Evolutionary conservation across 305 asterid species (phyloP).

Genomic region (Solanum hybrid): DNA sequence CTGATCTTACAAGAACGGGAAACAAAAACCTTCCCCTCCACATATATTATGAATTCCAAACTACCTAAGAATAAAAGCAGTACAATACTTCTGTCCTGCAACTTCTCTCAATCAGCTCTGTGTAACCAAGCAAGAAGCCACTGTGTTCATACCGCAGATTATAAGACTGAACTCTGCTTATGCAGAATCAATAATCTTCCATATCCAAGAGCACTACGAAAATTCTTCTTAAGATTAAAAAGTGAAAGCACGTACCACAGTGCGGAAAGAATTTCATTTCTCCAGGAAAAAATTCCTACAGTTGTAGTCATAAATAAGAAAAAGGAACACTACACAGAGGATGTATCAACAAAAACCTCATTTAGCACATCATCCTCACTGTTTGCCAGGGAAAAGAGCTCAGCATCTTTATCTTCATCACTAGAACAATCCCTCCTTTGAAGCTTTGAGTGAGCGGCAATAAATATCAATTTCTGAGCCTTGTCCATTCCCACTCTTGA

Average conservation of each 20-base stretch:
- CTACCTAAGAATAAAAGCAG: conserved; percentile 8
- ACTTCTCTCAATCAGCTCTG: conserved; percentile 18
- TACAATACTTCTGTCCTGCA: conserved; percentile 26
- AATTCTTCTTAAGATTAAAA: conserved; percentile 17
- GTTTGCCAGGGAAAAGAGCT: conserved; percentile 62
- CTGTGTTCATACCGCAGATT: neutral
- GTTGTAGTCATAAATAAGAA: conserved; percentile 11
- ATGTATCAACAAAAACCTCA: conserved; percentile 85
- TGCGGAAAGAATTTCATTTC: conserved; percentile 22
- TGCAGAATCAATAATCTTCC: conserved; percentile 4
- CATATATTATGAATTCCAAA: conserved; percentile 14
- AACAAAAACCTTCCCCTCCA: conserved; percentile 17
- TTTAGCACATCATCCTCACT: conserved; percentile 97
- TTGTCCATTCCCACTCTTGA: conserved; percentile 70
- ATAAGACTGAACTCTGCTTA: neutral
- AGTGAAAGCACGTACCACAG: neutral
- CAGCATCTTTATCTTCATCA: conserved; percentile 70
- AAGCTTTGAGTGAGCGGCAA: conserved; percentile 72
- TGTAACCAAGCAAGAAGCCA: conserved; percentile 22
- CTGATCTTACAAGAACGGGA: conserved; percentile 10
- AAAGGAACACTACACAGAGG: conserved; percentile 63
- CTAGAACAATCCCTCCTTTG: conserved; percentile 41
- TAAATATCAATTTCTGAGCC: conserved; percentile 73
- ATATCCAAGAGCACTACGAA: conserved; percentile 15
- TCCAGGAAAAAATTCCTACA: conserved; percentile 18